Conservation (phyloP, 2,329 filamentous ascomycete species). For the Aspergillus carbonarius region DNA sequence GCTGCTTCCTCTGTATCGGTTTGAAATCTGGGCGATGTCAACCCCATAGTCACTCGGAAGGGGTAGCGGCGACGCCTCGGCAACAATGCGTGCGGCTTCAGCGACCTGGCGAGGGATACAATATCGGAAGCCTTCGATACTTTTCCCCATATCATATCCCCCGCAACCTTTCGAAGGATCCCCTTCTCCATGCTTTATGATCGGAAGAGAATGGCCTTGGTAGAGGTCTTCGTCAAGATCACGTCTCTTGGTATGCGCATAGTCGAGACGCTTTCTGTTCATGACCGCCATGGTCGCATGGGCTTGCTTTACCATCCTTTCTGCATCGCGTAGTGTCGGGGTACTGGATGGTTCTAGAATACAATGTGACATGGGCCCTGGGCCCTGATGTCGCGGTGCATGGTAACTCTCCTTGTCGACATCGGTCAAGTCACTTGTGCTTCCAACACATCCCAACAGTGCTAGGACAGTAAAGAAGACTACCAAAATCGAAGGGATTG, state of each 20-base stretch:
- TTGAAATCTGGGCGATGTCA: not conserved
- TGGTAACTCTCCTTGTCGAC: too few relatives aligned
- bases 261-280: not conserved
- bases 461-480: too few relatives aligned
- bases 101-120: slow-evolving; percentile 9
- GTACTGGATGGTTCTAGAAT: too few relatives aligned
- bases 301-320: not conserved
- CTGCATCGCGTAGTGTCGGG: not conserved
- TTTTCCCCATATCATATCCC: not conserved
- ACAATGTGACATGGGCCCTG: too few relatives aligned
- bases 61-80: slow-evolving; percentile 6
- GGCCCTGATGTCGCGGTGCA: too few relatives aligned
- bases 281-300: not conserved
- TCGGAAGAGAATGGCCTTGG: not conserved
- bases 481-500: too few relatives aligned
- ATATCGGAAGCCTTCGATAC: not conserved
- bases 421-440: too few relatives aligned
- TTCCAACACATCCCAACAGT: too few relatives aligned
- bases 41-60: not conserved
- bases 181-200: too few relatives aligned
- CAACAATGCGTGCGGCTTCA: slow-evolving; percentile 14
- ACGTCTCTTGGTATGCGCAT: not conserved
- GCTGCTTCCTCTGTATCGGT: not conserved
- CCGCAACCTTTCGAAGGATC: not conserved
- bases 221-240: not conserved